Conservation (phyloP, 2,329 filamentous ascomycete species). For the Penicillium frequentans region DNA sequence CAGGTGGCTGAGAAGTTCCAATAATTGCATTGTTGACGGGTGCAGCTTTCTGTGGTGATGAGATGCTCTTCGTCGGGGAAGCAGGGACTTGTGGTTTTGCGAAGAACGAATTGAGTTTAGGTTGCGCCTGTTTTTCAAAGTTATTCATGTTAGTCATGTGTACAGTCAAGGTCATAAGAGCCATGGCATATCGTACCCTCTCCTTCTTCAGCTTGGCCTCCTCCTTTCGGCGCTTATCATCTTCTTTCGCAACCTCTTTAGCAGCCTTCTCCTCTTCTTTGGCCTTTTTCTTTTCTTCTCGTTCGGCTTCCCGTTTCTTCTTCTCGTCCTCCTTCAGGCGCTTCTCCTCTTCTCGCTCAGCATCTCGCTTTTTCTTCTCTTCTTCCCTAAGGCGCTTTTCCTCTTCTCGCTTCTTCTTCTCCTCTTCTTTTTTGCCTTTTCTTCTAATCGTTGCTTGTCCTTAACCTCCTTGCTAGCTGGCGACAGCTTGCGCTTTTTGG, state of each 20-base stretch:
- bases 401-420: constrained; percentile 2
- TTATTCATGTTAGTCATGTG: neutral
- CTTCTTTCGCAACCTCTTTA: constrained; percentile 42
- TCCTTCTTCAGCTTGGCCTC: constrained; percentile 51
- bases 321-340: constrained; percentile 50
- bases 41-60: constrained; percentile 24
- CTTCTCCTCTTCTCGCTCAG: constrained; percentile 42
- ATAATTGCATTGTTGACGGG: constrained; percentile 8
- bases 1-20: constrained; percentile 16
- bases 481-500: constrained; percentile 20
- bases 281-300: constrained; percentile 46
- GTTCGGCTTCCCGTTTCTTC: constrained; percentile 44
- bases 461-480: constrained; percentile 31
- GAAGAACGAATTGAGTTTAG: constrained; percentile 53
- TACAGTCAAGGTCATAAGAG: neutral
- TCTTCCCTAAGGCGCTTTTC: constrained; percentile 21
- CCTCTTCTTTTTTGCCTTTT: constrained; percentile 3
- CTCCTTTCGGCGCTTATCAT: constrained; percentile 49
- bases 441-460: constrained; percentile 21
- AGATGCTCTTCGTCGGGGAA: constrained; percentile 27
- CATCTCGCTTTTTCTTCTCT: constrained; percentile 47
- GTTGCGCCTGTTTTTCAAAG: constrained; percentile 45
- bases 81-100: constrained; percentile 38
- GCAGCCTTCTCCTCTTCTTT: constrained; percentile 48
- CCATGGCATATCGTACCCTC: constrained; percentile 31